Evolutionary conservation across 2,329 filamentous ascomycete genomes (phyloP).

Genomic region (Aspergillus quadricinctus): DNA sequence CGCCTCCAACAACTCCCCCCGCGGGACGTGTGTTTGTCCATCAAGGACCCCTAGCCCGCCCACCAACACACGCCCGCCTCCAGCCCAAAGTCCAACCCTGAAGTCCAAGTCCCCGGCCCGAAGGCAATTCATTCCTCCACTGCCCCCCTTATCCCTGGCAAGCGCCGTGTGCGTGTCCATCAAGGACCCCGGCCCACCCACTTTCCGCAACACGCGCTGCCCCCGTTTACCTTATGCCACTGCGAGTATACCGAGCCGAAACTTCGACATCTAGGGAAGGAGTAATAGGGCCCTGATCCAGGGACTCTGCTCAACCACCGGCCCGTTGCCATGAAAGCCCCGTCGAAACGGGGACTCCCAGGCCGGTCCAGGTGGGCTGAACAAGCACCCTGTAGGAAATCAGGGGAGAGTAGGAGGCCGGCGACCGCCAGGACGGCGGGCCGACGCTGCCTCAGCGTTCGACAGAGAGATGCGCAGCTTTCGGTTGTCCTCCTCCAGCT

Average conservation of each 20-base stretch:
- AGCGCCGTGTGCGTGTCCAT: too few species aligned
- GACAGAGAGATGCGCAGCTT: constrained; percentile 17
- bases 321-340: neutral
- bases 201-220: too few species aligned
- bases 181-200: too few species aligned
- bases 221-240: too few species aligned
- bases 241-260: too few species aligned
- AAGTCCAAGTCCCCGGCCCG: too few species aligned
- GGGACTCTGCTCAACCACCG: neutral
- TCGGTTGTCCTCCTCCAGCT: constrained; percentile 14
- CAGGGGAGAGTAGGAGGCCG: neutral
- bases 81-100: neutral
- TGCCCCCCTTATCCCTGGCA: too few species aligned
- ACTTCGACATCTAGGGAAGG: too few species aligned
- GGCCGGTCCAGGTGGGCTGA: neutral
- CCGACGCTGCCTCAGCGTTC: constrained; percentile 1
- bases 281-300: too few species aligned
- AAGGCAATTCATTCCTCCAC: too few species aligned
- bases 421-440: neutral
- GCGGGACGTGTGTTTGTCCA: neutral
- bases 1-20: too few species aligned
- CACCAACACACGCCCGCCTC: neutral
- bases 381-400: neutral
- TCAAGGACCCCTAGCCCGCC: neutral
- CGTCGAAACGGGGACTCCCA: neutral